A percentile compares a stretch with the other conserved stretches of the same genome.
These are phyloP conservation scores for Plasmodium chabaudi DNA, from an alignment of 169 alveolate species.

Conservation along the genomic window DNA sequence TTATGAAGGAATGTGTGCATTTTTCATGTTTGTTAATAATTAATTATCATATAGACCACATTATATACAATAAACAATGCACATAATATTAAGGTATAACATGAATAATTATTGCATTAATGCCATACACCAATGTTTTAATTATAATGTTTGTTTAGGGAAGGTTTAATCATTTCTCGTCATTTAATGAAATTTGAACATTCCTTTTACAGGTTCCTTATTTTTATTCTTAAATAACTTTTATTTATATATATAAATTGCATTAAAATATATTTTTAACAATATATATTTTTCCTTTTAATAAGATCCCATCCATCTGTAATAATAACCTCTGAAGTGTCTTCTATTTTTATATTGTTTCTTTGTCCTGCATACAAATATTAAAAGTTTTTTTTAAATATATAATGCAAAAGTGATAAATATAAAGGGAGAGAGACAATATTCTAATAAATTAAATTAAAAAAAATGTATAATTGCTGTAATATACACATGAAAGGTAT, in stretches of 20 bases:
- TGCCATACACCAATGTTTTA: too few relatives aligned
- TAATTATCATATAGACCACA: neutral
- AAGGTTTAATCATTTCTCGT: too few relatives aligned
- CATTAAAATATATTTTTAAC: neutral
- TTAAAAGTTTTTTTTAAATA: constrained; percentile 6
- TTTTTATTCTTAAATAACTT: neutral
- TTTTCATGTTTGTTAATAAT: neutral
- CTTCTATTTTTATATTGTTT: constrained; percentile 73
- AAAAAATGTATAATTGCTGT: neutral
- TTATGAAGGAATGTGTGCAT: neutral
- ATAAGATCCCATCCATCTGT: constrained; percentile 75
- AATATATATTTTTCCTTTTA: constrained; percentile 3
- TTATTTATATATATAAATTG: neutral
- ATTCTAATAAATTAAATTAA: neutral
- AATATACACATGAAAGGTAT: neutral
- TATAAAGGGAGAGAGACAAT: neutral
- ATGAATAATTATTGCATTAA: neutral
- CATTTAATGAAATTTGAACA: too few relatives aligned
- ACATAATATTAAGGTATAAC: constrained; percentile 4
- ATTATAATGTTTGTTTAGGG: too few relatives aligned
- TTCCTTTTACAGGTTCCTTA: too few relatives aligned
- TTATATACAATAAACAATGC: neutral
- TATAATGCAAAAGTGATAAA: neutral
- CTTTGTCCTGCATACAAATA: constrained; percentile 42
- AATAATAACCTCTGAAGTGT: constrained; percentile 62